Percentiles rank a stretch among this genome's conserved stretches.
Conservation (phyloP, 1,284 basidiomycete species). For the Tilletia walkeri region DNA sequence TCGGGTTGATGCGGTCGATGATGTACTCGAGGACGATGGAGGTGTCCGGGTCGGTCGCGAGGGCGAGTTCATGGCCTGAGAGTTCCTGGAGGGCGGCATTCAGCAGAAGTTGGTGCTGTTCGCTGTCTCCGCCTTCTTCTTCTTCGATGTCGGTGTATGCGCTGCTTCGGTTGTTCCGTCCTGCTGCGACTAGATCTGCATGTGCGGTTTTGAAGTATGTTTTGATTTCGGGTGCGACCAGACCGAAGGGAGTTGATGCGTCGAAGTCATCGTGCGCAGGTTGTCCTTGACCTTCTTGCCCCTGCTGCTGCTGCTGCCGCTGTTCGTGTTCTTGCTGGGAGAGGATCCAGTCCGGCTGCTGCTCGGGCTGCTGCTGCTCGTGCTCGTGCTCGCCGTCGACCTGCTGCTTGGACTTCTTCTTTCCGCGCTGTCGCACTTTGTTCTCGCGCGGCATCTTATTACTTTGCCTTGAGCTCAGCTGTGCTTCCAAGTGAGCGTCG, state of each 20-base stretch:
- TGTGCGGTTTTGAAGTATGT: slow-evolving; percentile 38
- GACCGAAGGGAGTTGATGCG: slow-evolving; percentile 45
- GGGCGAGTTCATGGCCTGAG: slow-evolving; percentile 45
- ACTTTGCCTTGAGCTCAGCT: not conserved
- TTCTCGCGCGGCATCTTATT: slow-evolving; percentile 16
- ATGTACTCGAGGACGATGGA: slow-evolving; percentile 49
- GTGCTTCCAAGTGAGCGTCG: too few relatives aligned
- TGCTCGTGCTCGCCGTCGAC: not conserved
- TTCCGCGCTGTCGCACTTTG: slow-evolving; percentile 36
- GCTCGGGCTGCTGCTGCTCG: slow-evolving; percentile 16
- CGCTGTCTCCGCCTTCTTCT: slow-evolving; percentile 26
- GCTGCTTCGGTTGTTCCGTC: slow-evolving; percentile 16
- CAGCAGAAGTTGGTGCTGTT: slow-evolving; percentile 43
- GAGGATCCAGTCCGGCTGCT: slow-evolving; percentile 24
- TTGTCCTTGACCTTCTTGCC: not conserved
- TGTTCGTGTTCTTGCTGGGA: slow-evolving; percentile 28
- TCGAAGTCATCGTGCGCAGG: slow-evolving; percentile 29
- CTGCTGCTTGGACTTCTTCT: slow-evolving; percentile 32
- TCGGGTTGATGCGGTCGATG: slow-evolving; percentile 33
- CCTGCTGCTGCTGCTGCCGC: slow-evolving; percentile 15
- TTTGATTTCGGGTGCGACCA: slow-evolving; percentile 48
- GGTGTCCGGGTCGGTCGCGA: slow-evolving; percentile 51
- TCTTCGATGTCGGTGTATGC: slow-evolving; percentile 8
- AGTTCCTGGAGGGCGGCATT: slow-evolving; percentile 49
- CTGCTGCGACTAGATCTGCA: slow-evolving; percentile 31